Evolutionary conservation across 164 flowering plant genomes (phyloP).

Genomic region (Amborella trichopoda): DNA sequence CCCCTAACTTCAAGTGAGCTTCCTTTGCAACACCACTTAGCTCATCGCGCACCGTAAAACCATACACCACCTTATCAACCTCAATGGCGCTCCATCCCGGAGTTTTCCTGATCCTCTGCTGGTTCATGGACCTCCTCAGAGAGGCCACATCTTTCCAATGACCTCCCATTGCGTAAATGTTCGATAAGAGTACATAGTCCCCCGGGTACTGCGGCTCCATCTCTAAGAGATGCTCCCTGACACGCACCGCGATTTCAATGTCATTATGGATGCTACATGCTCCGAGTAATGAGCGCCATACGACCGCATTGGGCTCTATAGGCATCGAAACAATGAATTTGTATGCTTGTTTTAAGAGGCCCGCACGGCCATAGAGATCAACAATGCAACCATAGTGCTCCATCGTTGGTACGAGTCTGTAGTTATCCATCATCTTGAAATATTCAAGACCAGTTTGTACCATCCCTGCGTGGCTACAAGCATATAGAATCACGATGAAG

Average conservation of each 20-base stretch:
- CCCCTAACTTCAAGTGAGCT: slow-evolving; percentile 37
- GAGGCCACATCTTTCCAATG: slow-evolving; percentile 51
- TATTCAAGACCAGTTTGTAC: slow-evolving; percentile 26
- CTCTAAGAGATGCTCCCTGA: slow-evolving; percentile 28
- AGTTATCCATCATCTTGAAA: slow-evolving; percentile 37
- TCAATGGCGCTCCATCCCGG: slow-evolving; percentile 78
- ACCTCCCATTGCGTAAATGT: slow-evolving; percentile 47
- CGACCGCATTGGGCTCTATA: slow-evolving; percentile 30
- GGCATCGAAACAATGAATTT: slow-evolving; percentile 43
- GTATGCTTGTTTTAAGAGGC: slow-evolving; percentile 38
- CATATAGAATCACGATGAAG: slow-evolving; percentile 53
- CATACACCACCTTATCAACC: slow-evolving; percentile 43
- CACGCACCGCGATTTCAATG: slow-evolving; percentile 39
- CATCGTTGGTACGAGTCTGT: slow-evolving; percentile 34
- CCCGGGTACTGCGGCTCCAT: slow-evolving; percentile 46
- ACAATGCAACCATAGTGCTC: slow-evolving; percentile 83
- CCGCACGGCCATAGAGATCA: slow-evolving; percentile 61
- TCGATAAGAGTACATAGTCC: slow-evolving; percentile 51
- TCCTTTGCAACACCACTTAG: slow-evolving; percentile 17
- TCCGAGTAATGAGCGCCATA: slow-evolving; percentile 72
- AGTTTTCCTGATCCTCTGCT: slow-evolving; percentile 27
- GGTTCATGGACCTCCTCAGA: slow-evolving; percentile 48
- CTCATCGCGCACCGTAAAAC: slow-evolving; percentile 40
- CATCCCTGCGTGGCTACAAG: slow-evolving; percentile 68
- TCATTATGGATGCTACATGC: slow-evolving; percentile 63